Base-by-base conservation (phyloP, 306 rosid genomes). In the Prunus padus region DNA sequence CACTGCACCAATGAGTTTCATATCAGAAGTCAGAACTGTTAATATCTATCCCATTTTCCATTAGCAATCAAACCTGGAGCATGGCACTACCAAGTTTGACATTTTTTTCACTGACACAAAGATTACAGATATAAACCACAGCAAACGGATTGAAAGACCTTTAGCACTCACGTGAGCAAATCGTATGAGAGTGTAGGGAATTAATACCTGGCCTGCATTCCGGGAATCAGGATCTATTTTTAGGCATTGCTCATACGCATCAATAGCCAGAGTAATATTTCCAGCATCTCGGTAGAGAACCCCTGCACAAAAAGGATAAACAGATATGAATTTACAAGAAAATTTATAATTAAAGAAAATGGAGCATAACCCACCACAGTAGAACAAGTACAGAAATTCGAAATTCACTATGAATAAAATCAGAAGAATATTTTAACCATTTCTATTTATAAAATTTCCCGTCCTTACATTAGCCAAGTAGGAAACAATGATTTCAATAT, bases 221-320 rank as follows among this genome's bases (percentile, higher is more conserved):
- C 98, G 88, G 76, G 98, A 95, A 81, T 95, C 98, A 0, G 96
- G 98, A 82, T 95, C 98, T 71, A 95, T 95, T 86, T 89, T 90
- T 60, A 95, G 96, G 76, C 98, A 95, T 67, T 86, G 93, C 84
- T 95, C 98, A 79, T 95, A 95, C 8, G 98, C 97, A 85, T 87
- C 88, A 85, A 95, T 86, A 56, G 98, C 96, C 57, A 83, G 72
- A 66, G 90, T 65, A 73, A 95, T 95, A 79, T 92, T 90, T 71
- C 98, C 98, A 71, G 96, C 97, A 84, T 95, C 98, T 74, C 98
- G 89, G 74, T 95, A 88, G 70, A 95, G 96, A 79, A 95, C 98
- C 46, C 98, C 98, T 95, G 85, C 77, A 79, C 54, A 77, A 72
- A 61, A 86, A 55, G 19, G 76, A 82, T 42, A 65, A 33, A 80